Conservation (phyloP, 805 yeast species). For the Kurtzmaniella fragi region DNA sequence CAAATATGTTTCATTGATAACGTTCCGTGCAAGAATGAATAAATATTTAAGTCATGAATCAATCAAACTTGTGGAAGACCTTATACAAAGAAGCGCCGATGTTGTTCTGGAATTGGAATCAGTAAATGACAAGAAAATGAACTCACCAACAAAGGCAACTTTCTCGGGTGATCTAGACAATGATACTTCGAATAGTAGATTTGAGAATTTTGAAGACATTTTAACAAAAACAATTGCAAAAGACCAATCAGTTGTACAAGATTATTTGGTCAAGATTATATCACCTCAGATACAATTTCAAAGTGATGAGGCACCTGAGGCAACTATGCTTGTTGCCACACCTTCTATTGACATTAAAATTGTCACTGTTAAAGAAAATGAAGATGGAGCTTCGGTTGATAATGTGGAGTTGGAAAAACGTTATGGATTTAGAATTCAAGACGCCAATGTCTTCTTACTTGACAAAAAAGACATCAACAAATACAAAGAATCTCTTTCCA, state of each 20-base stretch:
- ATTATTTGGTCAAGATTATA: constrained; percentile 31
- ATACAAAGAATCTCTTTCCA: constrained; percentile 28
- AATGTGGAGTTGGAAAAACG: constrained; percentile 52
- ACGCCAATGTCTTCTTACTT: constrained; percentile 71
- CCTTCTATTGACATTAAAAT: constrained; percentile 67
- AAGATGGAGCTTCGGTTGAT: constrained; percentile 28
- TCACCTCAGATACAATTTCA: constrained; percentile 43
- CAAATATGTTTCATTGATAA: constrained; percentile 34
- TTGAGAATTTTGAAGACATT: constrained; percentile 29
- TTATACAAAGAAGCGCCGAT: constrained; percentile 25
- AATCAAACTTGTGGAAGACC: constrained; percentile 26
- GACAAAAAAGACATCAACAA: constrained; percentile 38
- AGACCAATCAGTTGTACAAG: constrained; percentile 30
- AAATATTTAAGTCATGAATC: constrained; percentile 33
- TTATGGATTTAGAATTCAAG: constrained; percentile 59
- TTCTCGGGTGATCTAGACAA: background rate
- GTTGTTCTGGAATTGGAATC: constrained; percentile 56
- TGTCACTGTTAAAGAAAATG: constrained; percentile 51
- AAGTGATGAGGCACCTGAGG: constrained; percentile 36
- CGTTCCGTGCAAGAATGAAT: constrained; percentile 18
- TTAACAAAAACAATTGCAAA: constrained; percentile 14
- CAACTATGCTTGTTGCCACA: constrained; percentile 66
- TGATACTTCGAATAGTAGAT: constrained; percentile 12
- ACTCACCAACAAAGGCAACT: background rate
- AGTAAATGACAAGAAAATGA: background rate